phyloP scores from a whole-genome alignment of 768 basidiomycete genomes.

The Russula olivacea region DNA sequence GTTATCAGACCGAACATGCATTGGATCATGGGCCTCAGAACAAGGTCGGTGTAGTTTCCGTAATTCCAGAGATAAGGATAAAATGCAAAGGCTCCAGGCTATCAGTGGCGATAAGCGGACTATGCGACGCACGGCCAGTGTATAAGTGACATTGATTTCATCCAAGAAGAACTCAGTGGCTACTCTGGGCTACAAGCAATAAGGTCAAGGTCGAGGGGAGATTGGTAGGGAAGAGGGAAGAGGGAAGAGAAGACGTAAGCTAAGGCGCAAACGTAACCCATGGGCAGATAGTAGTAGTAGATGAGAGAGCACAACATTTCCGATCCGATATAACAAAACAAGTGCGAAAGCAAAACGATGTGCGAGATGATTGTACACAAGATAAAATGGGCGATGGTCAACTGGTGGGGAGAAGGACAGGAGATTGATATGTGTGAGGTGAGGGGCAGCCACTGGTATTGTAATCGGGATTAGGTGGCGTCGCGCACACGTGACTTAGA shows the following conservation, averaged over 20 bases:
- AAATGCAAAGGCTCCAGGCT: no score
- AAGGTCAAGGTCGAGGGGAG: slow-evolving; percentile 5
- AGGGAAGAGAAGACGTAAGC: not conserved
- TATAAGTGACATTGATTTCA: slow-evolving; percentile 4
- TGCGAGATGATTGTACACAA: slow-evolving; percentile 11
- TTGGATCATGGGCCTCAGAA: no score
- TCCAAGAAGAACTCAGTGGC: slow-evolving; percentile 4
- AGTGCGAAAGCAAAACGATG: slow-evolving; percentile 22
- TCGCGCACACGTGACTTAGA: slow-evolving; percentile 19
- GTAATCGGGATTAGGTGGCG: not conserved
- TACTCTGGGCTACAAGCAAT: not conserved
- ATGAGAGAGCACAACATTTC: slow-evolving; percentile 8
- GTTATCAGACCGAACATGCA: no score
- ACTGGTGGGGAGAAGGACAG: not conserved
- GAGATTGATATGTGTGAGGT: not conserved
- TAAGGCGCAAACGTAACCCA: slow-evolving; percentile 1
- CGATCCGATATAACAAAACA: slow-evolving; percentile 20
- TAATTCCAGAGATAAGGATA: no score
- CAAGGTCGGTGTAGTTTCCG: no score
- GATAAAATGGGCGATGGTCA: not conserved
- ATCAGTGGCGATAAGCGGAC: not conserved
- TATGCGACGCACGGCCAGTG: not conserved
- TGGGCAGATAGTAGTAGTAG: not conserved
- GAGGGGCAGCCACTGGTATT: not conserved
- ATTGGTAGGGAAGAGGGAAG: not conserved